Evolutionary conservation across 116 monocot genomes (phyloP), one percentile per base, ranked within the genome.

Genomic region (Dioscorea cayenensis): DNA sequence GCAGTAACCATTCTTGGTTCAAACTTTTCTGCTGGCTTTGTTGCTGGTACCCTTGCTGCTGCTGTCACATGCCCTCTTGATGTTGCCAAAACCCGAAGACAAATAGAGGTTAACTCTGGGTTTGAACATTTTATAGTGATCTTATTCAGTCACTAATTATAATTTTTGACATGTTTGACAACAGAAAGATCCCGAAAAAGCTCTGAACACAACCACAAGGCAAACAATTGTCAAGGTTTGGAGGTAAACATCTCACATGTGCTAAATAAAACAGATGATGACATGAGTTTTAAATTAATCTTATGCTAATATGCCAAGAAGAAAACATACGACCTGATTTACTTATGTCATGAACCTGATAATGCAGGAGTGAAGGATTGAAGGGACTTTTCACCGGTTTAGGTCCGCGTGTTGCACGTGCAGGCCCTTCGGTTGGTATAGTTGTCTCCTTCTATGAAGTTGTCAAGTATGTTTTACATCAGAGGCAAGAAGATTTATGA

Each of bases 371-470:
- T 67, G 77, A 83, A 63, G 92, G 95, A 19, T 3, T 85, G 38
- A 92, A 82, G 62, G 85, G 90, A 23, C 83, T 95, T 36, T 95
- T 95, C 43, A 86, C 80, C 2, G 95, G 95, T 70, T 83, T 82
- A n/a, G 92, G 89, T 10, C 92, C 95, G 1, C 86, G 95, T 22
- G 89, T 89, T 28, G 95, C 55, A 10, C 92, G 95, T 28, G 95
- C 95, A 1, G 95, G 95, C 7, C 92, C 94, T 50, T 94, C 95
- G 6, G 95, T 95, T 36, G 95, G 95, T 16, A 92, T 95, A 32
- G 95, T 95, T 21, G 82, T 92, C 36, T 92, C 95, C 6, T 95
- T 92, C 52, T 95, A 95, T 67, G 95, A 89, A 77, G 89, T 95
- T 19, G 84, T 92, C 27, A 95, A 95, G 71, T 84, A 92, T 76